Base-by-base conservation (phyloP, 352 stramenopile genomes). In the Elongisporangium prolatum region DNA sequence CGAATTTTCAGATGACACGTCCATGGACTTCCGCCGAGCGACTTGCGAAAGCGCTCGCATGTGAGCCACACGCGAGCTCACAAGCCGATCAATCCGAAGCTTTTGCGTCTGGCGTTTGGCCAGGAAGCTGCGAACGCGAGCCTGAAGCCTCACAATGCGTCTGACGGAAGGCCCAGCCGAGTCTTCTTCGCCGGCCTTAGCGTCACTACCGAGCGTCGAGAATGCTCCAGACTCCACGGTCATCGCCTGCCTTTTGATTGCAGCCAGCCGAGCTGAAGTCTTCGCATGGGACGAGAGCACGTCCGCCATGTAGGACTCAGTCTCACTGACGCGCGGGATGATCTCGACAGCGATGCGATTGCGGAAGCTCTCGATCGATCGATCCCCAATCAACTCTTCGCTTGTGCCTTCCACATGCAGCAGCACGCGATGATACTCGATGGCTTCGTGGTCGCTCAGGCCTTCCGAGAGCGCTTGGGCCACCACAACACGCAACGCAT, bases 41-140 rank as follows among this genome's bases (percentile, higher is more conserved):
- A 9, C 28, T 13, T 14, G 28, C 28, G 28, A 38, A 38, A 38
- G 4, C 28, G 28, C 28, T 38, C 50, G 34, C 58, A 77, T 73
- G 17, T 68, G 63, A 40, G 75, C 48, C 0, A 89, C 40, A 52
- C 78, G 63, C 37, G 66, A 56, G 44, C 86, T 75, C 10, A 88
- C 59, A 0, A 91, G 68, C 8, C 57, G 73, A 52, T 88, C 79
- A 38, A 89, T 73, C 49, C 75, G 77, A 52, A 84, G 48, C 16
- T 74, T 60, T 20, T 74, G 63, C 1, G 77, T 55, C 1, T 60
- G 54, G 25, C 77, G 75, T 22, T 64, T 78, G 1, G 69, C 73
- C 7, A 88, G 57, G 24, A 88, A 80, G 1, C 74, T 56, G 8
- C 81, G 72, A 25, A 77, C 67, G 2, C 66, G 60, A 28, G 77